Evolutionary conservation across 495 filamentous ascomycete genomes (phyloP).

Genomic region (Lasiosphaeriaceae sp.): DNA sequence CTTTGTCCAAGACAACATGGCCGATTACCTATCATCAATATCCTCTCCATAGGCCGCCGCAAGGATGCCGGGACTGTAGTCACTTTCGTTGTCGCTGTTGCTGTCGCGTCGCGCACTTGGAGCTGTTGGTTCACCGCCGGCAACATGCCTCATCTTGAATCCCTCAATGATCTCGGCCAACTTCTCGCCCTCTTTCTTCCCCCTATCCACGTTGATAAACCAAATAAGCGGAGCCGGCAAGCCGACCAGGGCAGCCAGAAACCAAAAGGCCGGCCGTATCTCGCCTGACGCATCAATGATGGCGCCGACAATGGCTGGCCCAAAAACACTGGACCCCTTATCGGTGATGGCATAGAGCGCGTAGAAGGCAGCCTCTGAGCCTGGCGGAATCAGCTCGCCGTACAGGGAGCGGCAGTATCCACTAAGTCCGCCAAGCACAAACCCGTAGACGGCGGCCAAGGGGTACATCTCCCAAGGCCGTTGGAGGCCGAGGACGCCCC

Average conservation of each 20-base stretch:
- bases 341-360: conserved; percentile 96
- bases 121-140: background rate
- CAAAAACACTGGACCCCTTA: conserved; percentile 92
- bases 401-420: conserved; percentile 91
- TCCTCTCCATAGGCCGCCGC: conserved; percentile 33
- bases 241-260: conserved; percentile 77
- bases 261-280: conserved; percentile 91
- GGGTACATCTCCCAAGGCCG: conserved; percentile 97
- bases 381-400: conserved; percentile 87
- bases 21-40: background rate
- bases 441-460: conserved; percentile 82
- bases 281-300: conserved; percentile 88
- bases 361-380: conserved; percentile 93
- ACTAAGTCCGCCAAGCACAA: conserved; percentile 89
- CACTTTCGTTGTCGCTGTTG: conserved; percentile 20
- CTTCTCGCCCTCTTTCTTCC: conserved; percentile 70
- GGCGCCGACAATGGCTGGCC: conserved; percentile 85
- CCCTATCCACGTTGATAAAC: conserved; percentile 84
- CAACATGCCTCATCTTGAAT: conserved; percentile 30
- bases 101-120: conserved; percentile 11
- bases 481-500: conserved; percentile 80
- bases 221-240: conserved; percentile 80
- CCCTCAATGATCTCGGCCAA: conserved; percentile 65
- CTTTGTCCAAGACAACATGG: background rate
- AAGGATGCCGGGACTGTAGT: conserved; percentile 20